Conservation (phyloP, 495 filamentous ascomycete genomes). For the Rhizodiscina lignyota region DNA sequence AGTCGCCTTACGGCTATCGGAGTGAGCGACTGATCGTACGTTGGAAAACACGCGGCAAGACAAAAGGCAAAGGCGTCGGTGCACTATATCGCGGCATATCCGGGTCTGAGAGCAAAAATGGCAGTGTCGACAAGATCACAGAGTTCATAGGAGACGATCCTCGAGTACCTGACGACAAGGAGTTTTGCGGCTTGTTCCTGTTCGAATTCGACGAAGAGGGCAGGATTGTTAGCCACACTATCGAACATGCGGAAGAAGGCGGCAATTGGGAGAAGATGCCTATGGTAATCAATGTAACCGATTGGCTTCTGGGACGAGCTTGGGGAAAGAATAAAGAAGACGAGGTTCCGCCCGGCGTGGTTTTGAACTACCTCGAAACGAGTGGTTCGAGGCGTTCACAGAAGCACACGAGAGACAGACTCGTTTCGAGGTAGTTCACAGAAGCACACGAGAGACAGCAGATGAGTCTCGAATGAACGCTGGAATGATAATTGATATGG, state of each 20-base stretch:
- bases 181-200: slow-evolving; percentile 73
- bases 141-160: slow-evolving; percentile 25
- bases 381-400: not conserved
- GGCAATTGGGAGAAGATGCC: slow-evolving; percentile 52
- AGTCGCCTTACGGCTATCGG: slow-evolving; percentile 22
- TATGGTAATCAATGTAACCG: slow-evolving; percentile 68
- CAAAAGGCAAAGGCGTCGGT: slow-evolving; percentile 18
- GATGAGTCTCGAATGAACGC: no score
- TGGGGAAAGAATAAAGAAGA: slow-evolving; percentile 23
- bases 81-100: slow-evolving; percentile 24
- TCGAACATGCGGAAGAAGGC: slow-evolving; percentile 77
- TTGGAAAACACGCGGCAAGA: slow-evolving; percentile 53
- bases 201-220: slow-evolving; percentile 93
- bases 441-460: no score
- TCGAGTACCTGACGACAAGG: slow-evolving; percentile 25
- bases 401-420: no score
- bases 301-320: slow-evolving; percentile 65
- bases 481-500: no score
- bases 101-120: slow-evolving; percentile 20
- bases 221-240: slow-evolving; percentile 67
- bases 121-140: slow-evolving; percentile 34
- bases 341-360: not conserved
- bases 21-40: slow-evolving; percentile 72
- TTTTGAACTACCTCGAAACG: not conserved
- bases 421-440: no score